Evolutionary conservation across 257 asterid genomes (phyloP).

Genomic region (Penstemon eatonii): DNA sequence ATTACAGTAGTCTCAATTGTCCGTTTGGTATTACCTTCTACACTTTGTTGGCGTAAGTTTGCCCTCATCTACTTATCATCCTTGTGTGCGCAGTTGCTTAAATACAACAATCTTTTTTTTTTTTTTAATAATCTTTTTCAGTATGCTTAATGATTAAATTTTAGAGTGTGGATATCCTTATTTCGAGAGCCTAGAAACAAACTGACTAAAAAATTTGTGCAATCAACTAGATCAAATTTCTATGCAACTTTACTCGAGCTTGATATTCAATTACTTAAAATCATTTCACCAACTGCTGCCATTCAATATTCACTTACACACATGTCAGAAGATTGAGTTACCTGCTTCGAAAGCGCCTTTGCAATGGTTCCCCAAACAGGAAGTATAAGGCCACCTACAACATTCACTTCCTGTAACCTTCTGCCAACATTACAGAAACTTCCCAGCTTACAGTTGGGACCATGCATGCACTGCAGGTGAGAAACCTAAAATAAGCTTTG

Average conservation of each 20-base stretch:
- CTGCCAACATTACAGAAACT: conserved; percentile 85
- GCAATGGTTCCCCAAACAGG: conserved; percentile 97
- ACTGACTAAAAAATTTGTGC: background rate
- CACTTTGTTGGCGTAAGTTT: too few species aligned
- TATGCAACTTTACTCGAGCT: conserved; percentile 2
- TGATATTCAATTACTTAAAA: conserved; percentile 22
- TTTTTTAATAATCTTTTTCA: too few species aligned
- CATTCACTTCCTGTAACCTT: conserved; percentile 92
- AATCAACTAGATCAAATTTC: conserved; percentile 18
- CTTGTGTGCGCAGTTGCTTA: too few species aligned
- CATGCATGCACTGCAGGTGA: conserved; percentile 90
- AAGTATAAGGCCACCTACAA: conserved; percentile 95
- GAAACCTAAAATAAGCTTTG: conserved; percentile 35
- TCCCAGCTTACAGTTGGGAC: conserved; percentile 85
- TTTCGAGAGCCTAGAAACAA: conserved; percentile 10
- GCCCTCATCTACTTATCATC: too few species aligned
- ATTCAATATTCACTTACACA: background rate
- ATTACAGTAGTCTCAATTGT: too few species aligned
- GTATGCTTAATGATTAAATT: too few species aligned
- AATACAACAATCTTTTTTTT: too few species aligned
- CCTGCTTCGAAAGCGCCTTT: conserved; percentile 95
- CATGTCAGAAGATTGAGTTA: conserved; percentile 22
- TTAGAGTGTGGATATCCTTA: too few species aligned
- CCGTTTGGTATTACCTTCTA: too few species aligned
- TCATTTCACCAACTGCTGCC: conserved; percentile 14